Evolutionary conservation across 257 asterid genomes (phyloP), one percentile per base, ranked within the genome.

Genomic region (Solanum sejunctum): DNA sequence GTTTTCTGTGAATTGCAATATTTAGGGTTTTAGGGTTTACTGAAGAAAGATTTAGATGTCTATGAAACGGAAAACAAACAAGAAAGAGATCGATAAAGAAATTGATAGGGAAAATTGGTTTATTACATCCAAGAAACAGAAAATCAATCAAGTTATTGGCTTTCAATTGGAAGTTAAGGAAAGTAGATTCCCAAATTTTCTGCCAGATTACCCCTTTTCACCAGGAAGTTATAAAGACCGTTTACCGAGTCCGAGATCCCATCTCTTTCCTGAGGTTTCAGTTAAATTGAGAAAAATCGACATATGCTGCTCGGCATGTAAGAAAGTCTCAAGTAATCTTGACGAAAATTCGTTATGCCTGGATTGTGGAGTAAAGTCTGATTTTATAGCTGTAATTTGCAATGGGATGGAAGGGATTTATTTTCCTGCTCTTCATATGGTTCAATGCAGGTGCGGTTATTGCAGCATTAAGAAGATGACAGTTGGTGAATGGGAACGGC

Each of bases 391-490:
- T 60, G 85, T 82, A 21, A 67, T 82, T 63, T 82, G 85, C 61
- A 82, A 82, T 61, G 85, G 75, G 2, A 16, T 67, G 47, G 85
- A 82, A 82, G 85, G 85, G 51, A 28, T 82, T 43, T 82, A 82
- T 23, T 82, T 63, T 17, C 85, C 78, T 8, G 20, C 2, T 23
- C 78, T 82, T 67, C 85, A 82, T 82, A 82, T 82, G 85, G 79
- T 82, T 11, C 63, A 82, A 26, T 82, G 85, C 12, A 67, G 39
- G 63, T 82, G 85, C 28, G 60, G 60, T 41, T 43, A 61, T 8
- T 82, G 85, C 26, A 41, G 45, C 3, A 2, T 5, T 18, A 82
- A 63, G 85, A 82, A 82, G 45, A 23, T 13, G 63, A 82, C 41
- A 47, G 85, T 82, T 16, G 63, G 78, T 20, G 85, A 82, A 60